Percentiles rank a stretch among this genome's conserved stretches.
Conservation (phyloP, 2,329 filamentous ascomycete genomes). For the Xenoacremonium recifei region DNA sequence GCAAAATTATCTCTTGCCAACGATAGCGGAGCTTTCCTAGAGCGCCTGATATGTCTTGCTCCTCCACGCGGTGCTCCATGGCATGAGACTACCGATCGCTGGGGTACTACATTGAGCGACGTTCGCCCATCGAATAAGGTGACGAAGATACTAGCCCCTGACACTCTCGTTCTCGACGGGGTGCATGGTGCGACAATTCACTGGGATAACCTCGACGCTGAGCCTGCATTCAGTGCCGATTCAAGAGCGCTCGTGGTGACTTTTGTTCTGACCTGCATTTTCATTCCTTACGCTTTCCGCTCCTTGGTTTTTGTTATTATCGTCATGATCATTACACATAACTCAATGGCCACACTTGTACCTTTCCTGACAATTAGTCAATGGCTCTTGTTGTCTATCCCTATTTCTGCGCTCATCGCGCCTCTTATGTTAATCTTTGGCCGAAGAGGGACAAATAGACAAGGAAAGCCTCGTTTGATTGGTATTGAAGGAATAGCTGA, state of each 20-base stretch:
- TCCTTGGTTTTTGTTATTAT: not conserved
- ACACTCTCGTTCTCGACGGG: constrained; percentile 38
- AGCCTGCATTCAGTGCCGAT: too few species aligned
- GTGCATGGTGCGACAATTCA: constrained; percentile 36
- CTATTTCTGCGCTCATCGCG: not conserved
- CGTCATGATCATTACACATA: not conserved
- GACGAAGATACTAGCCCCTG: constrained; percentile 37
- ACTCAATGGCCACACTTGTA: not conserved
- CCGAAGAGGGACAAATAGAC: too few species aligned
- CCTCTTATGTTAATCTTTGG: not conserved
- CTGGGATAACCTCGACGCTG: constrained; percentile 33
- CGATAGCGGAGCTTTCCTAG: constrained; percentile 42
- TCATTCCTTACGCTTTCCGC: not conserved
- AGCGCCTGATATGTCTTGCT: constrained; percentile 42
- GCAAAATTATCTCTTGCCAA: constrained; percentile 45
- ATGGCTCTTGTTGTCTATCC: not conserved
- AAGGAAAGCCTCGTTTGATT: constrained; percentile 6
- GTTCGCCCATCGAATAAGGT: constrained; percentile 41
- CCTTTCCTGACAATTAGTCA: not conserved
- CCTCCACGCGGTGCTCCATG: constrained; percentile 35
- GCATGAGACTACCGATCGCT: constrained; percentile 40
- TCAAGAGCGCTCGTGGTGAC: too few species aligned
- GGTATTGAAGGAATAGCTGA: constrained; percentile 13
- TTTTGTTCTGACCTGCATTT: not conserved
- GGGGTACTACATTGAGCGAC: constrained; percentile 41